Conservation (phyloP, 2,329 filamentous ascomycete genomes). For the Aphanocladium album region DNA sequence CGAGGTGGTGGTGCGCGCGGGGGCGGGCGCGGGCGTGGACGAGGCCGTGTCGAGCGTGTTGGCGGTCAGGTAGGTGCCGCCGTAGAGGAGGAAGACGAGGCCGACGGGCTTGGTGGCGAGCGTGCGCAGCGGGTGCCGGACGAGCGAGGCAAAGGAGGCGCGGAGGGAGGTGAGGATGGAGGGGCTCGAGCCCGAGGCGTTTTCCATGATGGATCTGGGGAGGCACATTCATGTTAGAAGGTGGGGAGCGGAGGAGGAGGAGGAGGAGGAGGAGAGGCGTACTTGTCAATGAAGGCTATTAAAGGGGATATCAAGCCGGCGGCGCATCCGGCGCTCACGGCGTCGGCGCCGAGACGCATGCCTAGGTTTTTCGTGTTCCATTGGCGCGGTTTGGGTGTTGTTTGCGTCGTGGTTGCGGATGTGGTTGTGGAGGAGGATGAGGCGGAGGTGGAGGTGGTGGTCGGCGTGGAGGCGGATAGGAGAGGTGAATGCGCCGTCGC, state of each 20-base stretch:
- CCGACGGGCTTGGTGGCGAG: slow-evolving; percentile 62
- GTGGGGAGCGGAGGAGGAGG: slow-evolving; percentile 3
- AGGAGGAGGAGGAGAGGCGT: slow-evolving; percentile 16
- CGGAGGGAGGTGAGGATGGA: slow-evolving; percentile 56
- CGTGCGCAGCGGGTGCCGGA: slow-evolving; percentile 56
- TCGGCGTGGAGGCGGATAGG: background rate
- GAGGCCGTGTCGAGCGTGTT: slow-evolving; percentile 78
- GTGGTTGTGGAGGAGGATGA: background rate
- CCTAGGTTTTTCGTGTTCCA: slow-evolving; percentile 77
- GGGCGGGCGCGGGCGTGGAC: slow-evolving; percentile 55
- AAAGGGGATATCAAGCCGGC: slow-evolving; percentile 74
- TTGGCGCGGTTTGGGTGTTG: slow-evolving; percentile 12
- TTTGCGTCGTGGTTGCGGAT: background rate
- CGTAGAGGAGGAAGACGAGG: slow-evolving; percentile 72
- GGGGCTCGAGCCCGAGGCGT: slow-evolving; percentile 61
- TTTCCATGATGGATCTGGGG: slow-evolving; percentile 69
- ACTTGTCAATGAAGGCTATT: slow-evolving; percentile 86
- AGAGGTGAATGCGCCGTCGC: background rate
- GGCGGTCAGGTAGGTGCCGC: slow-evolving; percentile 82
- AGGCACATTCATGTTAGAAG: background rate
- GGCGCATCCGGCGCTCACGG: slow-evolving; percentile 63
- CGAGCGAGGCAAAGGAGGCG: slow-evolving; percentile 50
- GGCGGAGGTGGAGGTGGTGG: background rate
- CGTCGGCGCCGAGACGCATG: slow-evolving; percentile 62
- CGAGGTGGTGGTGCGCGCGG: slow-evolving; percentile 61